These are phyloP conservation scores for Zostera marina DNA, from an alignment of 116 monocot species.

Conservation along the genomic window DNA sequence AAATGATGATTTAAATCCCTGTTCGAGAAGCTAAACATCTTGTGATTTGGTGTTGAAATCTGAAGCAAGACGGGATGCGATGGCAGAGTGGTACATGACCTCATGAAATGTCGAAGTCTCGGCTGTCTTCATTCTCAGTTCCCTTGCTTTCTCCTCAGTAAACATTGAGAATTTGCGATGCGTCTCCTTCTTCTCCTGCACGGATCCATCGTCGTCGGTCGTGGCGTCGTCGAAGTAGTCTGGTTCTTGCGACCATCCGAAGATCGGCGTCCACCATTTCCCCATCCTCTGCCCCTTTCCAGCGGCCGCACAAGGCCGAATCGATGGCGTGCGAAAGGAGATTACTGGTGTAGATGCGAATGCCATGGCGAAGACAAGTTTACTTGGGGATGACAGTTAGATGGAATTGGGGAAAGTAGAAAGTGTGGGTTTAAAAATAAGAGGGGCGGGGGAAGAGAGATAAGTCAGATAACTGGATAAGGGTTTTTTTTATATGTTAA, in stretches of 20 bases:
- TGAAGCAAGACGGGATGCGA: slow-evolving; percentile 70
- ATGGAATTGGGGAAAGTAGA: too few relatives aligned
- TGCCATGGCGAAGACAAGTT: background rate
- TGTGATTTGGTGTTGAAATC: slow-evolving; percentile 9
- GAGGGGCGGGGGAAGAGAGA: too few relatives aligned
- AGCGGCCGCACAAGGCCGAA: slow-evolving; percentile 13
- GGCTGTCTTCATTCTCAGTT: slow-evolving; percentile 49
- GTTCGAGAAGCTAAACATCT: background rate
- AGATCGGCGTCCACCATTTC: slow-evolving; percentile 72
- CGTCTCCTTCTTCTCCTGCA: background rate
- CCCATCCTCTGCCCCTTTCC: background rate
- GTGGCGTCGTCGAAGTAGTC: slow-evolving; percentile 36
- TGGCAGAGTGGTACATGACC: slow-evolving; percentile 88
- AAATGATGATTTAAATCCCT: too few relatives aligned
- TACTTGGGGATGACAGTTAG: too few relatives aligned
- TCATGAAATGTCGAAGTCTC: slow-evolving; percentile 76
- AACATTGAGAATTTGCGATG: slow-evolving; percentile 20
- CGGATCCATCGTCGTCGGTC: background rate
- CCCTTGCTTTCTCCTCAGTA: slow-evolving; percentile 85
- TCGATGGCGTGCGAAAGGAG: slow-evolving; percentile 23
- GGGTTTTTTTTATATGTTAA: too few relatives aligned
- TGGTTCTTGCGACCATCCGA: slow-evolving; percentile 54
- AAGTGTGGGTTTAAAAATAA: too few relatives aligned
- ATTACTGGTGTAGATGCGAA: slow-evolving; percentile 9
- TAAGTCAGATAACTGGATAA: too few relatives aligned